These are phyloP conservation scores for Salix udensis DNA, from an alignment of 345 rosid genomes.

Conservation along the genomic window DNA sequence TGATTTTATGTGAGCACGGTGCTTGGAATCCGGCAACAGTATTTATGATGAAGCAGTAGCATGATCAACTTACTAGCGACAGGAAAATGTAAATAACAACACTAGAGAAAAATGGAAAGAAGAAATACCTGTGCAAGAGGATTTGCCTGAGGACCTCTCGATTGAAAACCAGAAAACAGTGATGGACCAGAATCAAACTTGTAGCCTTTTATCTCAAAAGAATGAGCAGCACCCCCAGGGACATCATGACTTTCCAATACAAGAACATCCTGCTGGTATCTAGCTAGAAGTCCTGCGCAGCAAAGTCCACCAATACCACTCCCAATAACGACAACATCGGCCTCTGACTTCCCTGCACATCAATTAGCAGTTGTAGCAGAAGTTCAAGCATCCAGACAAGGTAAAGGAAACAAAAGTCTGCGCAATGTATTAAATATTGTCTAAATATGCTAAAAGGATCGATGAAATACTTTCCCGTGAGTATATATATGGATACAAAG, in stretches of 20 bases:
- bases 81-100: neutral
- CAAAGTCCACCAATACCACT: conserved; percentile 88
- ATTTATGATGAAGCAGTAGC: neutral
- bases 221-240: conserved; percentile 89
- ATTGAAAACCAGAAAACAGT: conserved; percentile 84
- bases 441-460: no score
- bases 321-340: conserved; percentile 85
- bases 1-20: no score
- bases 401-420: no score
- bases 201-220: conserved; percentile 73
- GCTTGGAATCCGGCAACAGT: no score
- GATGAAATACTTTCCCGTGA: no score
- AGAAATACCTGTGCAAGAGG: conserved; percentile 83
- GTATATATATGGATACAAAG: no score
- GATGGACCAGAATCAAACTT: conserved; percentile 94
- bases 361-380: neutral
- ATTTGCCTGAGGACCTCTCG: conserved; percentile 87
- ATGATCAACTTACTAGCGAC: neutral
- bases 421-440: no score
- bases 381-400: no score
- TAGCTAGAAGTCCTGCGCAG: conserved; percentile 81
- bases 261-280: conserved; percentile 74
- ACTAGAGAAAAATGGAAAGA: neutral
- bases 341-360: conserved; percentile 65
- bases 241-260: conserved; percentile 83